Base-by-base conservation (phyloP, 129 eudicot genomes). In the Calendula officinalis region DNA sequence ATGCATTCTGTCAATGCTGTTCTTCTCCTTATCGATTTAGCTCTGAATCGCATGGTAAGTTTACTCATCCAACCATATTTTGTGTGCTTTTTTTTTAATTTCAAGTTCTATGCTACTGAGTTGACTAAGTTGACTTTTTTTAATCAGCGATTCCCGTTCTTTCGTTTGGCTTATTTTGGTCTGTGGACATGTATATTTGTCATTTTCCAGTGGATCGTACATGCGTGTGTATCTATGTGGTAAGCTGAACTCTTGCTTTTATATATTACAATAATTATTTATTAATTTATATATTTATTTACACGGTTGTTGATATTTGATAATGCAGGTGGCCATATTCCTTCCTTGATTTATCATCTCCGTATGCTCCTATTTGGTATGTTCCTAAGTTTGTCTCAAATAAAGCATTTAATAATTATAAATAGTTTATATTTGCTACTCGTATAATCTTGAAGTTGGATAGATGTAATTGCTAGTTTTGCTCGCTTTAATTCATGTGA, bases 321-420 rank as follows among this genome's bases (percentile, higher is more conserved):
- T 82, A 65, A 67, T 63, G 74, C 95, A 92, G 99, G 79, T 92
- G 99, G 99, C 99, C 99, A 8, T 92, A 92, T 76, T 59, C 91
- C 22, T 92, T 92, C 73, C 86, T 92, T 22, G 99, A 92, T 16
- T 75, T 92, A 89, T 85, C 99, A 61, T 81, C 96, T 70, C 79
- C 86, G 43, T 92, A 49, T 75, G 96, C 99, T 77, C 99, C 99
- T 30, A 1, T 81, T 66, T 92, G 95, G 99, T 92, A 83, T 35
- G 82, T 72, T 56, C 43, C 11, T 54, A 13, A 45, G 8, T 16
- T 14, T n/a, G 15, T 39, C 27, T 60, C 2, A 14, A 53, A 61
- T 16, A 62, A 33, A 13, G 12, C n/a, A n/a, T n/a, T n/a, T n/a
- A n/a, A n/a, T n/a, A n/a, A n/a, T n/a, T n/a, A n/a, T n/a, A n/a